Percentiles rank a stretch among this genome's conserved stretches.
Conservation (phyloP, 2,329 filamentous ascomycete genomes). For the Pochonia chlamydosporia region DNA sequence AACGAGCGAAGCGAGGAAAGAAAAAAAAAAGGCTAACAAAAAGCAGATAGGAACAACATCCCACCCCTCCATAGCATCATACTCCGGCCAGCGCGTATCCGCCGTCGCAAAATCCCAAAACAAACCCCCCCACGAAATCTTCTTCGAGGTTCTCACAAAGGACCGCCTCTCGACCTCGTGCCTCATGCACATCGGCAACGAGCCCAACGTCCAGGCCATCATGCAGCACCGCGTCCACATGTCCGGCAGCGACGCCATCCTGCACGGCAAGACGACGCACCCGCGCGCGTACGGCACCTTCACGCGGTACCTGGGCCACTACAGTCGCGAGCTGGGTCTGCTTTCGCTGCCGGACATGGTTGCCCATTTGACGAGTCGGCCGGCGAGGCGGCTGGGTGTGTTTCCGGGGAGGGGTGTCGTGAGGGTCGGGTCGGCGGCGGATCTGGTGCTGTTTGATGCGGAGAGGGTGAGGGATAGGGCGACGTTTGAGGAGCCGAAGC, state of each 20-base stretch:
- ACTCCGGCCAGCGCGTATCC: slow-evolving; percentile 13
- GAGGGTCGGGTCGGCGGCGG: slow-evolving; percentile 16
- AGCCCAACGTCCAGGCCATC: slow-evolving; percentile 17
- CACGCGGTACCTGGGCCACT: slow-evolving; percentile 17
- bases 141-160: slow-evolving; percentile 15
- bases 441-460: slow-evolving; percentile 17
- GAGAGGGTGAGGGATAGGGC: slow-evolving; percentile 15
- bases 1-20: no score
- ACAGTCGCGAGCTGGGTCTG: slow-evolving; percentile 15
- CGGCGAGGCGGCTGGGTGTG: slow-evolving; percentile 16
- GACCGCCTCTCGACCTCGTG: slow-evolving; percentile 17
- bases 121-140: slow-evolving; percentile 14
- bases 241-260: slow-evolving; percentile 17
- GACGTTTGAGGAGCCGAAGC: slow-evolving; percentile 16
- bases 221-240: slow-evolving; percentile 20
- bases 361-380: slow-evolving; percentile 17
- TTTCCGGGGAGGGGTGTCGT: slow-evolving; percentile 16
- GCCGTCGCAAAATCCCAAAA: slow-evolving; percentile 11
- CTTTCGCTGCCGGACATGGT: slow-evolving; percentile 16
- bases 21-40: background rate
- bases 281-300: slow-evolving; percentile 19
- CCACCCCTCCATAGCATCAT: slow-evolving; percentile 10
- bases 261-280: slow-evolving; percentile 17
- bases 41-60: slow-evolving; percentile 12
- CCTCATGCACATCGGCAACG: slow-evolving; percentile 18